These are phyloP conservation scores for Linum usitatissimum DNA, from an alignment of 345 rosid species.

Conservation along the genomic window DNA sequence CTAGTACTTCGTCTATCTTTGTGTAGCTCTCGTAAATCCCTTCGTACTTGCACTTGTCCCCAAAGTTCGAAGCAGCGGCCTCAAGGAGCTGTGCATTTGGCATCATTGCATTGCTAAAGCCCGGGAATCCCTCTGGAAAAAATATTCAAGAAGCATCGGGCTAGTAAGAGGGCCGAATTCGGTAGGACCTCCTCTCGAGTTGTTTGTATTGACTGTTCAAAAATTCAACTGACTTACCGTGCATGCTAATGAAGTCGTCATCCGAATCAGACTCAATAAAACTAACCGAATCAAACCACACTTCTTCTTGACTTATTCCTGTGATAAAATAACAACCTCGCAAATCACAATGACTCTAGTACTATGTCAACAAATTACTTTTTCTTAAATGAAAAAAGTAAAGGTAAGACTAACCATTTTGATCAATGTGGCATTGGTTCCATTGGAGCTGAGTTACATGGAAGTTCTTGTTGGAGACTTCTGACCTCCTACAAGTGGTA, in stretches of 20 bases:
- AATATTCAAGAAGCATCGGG: too few relatives aligned
- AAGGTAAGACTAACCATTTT: constrained; percentile 19
- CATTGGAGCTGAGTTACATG: constrained; percentile 55
- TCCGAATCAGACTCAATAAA: constrained; percentile 81
- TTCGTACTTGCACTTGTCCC: constrained; percentile 51
- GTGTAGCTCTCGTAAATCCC: constrained; percentile 53
- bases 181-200: too few relatives aligned
- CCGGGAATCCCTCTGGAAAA: constrained; percentile 43
- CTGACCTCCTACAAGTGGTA: constrained; percentile 40
- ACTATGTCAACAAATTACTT: neutral
- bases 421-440: constrained; percentile 36
- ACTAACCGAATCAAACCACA: constrained; percentile 72
- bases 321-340: constrained; percentile 13
- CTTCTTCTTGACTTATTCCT: constrained; percentile 56
- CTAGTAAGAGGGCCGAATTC: too few relatives aligned
- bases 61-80: constrained; percentile 51
- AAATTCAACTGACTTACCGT: constrained; percentile 43
- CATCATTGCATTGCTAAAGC: constrained; percentile 23
- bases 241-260: constrained; percentile 63
- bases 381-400: neutral
- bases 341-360: neutral
- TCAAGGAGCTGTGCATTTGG: constrained; percentile 55
- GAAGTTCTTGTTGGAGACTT: constrained; percentile 37
- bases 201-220: neutral
- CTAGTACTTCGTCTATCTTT: neutral